A percentile compares a stretch with the other conserved stretches of the same genome.
phyloP scores from a whole-genome alignment of 2,329 filamentous ascomycete species.

The Nigrospora osmanthi region DNA sequence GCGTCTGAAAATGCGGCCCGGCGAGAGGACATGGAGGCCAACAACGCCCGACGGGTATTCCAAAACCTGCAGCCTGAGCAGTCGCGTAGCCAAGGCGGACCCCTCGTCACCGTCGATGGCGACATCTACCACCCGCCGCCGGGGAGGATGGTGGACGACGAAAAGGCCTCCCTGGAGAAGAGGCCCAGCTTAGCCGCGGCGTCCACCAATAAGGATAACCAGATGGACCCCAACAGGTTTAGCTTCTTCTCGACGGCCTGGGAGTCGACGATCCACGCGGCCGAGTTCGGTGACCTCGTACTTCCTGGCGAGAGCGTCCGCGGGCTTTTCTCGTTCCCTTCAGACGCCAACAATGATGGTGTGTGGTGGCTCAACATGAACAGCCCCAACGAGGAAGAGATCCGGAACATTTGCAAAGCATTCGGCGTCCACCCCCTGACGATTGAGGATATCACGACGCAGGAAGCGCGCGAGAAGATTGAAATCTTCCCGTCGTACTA shows the following conservation, averaged over 20 bases:
- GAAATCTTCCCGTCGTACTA: slow-evolving; percentile 97
- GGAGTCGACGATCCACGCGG: slow-evolving; percentile 87
- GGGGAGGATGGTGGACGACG: slow-evolving; percentile 33
- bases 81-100: slow-evolving; percentile 14
- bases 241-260: slow-evolving; percentile 96
- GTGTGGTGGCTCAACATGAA: slow-evolving; percentile 99
- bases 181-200: slow-evolving; percentile 18
- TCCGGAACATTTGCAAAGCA: slow-evolving; percentile 80
- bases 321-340: slow-evolving; percentile 67
- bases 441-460: slow-evolving; percentile 89
- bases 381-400: slow-evolving; percentile 81
- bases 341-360: slow-evolving; percentile 59
- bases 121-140: slow-evolving; percentile 49
- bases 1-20: slow-evolving; percentile 46
- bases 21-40: slow-evolving; percentile 40
- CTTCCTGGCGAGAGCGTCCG: slow-evolving; percentile 85
- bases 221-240: slow-evolving; percentile 68
- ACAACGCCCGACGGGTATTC: slow-evolving; percentile 45
- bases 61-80: slow-evolving; percentile 47
- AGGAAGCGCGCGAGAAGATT: slow-evolving; percentile 96
- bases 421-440: slow-evolving; percentile 95
- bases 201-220: slow-evolving; percentile 25
- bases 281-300: slow-evolving; percentile 79
- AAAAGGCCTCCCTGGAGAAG: slow-evolving; percentile 30
- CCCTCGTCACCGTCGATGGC: slow-evolving; percentile 43